phyloP scores from a whole-genome alignment of 768 basidiomycete species.

The Podaxis pistillaris region DNA sequence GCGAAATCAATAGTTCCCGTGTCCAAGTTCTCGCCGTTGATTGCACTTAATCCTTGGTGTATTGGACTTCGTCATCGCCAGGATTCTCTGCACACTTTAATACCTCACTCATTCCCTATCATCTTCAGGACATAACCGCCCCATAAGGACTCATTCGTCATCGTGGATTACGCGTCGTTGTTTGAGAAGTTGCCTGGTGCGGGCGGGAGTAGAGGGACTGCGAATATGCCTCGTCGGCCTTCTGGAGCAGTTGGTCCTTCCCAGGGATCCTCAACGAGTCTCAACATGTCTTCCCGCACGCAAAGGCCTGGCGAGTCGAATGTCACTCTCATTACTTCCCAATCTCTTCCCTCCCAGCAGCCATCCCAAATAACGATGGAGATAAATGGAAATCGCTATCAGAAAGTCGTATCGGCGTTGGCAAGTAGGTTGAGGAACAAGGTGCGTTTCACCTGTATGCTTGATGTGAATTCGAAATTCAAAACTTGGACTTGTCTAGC shows the following conservation, averaged over 20 bases:
- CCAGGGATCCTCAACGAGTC: slow-evolving; percentile 26
- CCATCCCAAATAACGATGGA: slow-evolving; percentile 26
- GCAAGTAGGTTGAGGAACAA: slow-evolving; percentile 81
- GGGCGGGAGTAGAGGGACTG: neutral
- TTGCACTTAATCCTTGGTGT: slow-evolving; percentile 4
- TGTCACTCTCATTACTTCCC: neutral
- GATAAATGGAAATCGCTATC: slow-evolving; percentile 56
- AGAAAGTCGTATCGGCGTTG: slow-evolving; percentile 78
- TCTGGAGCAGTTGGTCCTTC: slow-evolving; percentile 52
- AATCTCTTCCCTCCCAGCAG: slow-evolving; percentile 19
- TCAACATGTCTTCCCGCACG: neutral
- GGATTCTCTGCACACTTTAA: neutral
- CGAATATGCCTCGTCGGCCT: slow-evolving; percentile 52
- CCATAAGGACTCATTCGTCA: too few species aligned
- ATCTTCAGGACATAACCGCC: neutral
- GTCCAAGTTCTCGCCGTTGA: neutral
- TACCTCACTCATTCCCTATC: neutral
- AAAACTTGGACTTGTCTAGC: slow-evolving; percentile 39
- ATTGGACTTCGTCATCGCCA: neutral
- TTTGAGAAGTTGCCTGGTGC: slow-evolving; percentile 7
- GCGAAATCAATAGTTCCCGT: slow-evolving; percentile 12
- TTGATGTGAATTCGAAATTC: neutral
- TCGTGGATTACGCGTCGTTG: slow-evolving; percentile 12
- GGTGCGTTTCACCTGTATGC: slow-evolving; percentile 37
- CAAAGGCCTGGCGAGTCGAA: neutral